A percentile compares a stretch with the other conserved stretches of the same genome.
phyloP scores from a whole-genome alignment of 2,329 filamentous ascomycete genomes.

The Tolypocladium inflatum region DNA sequence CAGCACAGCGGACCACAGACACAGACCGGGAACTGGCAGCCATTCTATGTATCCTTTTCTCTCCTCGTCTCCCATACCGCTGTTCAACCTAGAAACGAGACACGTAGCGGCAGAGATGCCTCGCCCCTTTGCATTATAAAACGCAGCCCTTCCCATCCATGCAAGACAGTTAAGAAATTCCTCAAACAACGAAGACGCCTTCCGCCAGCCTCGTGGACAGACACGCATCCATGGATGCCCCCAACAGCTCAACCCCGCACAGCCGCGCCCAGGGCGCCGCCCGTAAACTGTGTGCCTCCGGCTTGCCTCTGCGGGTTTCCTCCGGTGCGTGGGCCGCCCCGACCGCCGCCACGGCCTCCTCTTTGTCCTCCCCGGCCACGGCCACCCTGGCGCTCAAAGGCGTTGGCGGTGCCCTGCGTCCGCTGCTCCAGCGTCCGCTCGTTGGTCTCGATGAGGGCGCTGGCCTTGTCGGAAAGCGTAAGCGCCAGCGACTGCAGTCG shows the following conservation, averaged over 20 bases:
- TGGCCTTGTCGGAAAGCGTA: conserved; percentile 92
- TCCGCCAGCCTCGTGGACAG: conserved; percentile 1
- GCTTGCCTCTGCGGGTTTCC: conserved; percentile 56
- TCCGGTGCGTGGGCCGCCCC: conserved; percentile 49
- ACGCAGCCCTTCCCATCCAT: conserved; percentile 1
- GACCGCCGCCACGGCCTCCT: conserved; percentile 52
- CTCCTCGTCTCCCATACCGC: not conserved
- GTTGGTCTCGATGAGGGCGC: conserved; percentile 90
- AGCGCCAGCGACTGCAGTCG: conserved; percentile 91
- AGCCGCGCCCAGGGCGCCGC: conserved; percentile 64
- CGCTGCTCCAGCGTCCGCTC: conserved; percentile 95
- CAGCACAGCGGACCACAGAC: not conserved
- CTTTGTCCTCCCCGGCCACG: conserved; percentile 58
- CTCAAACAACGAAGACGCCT: conserved; percentile 5
- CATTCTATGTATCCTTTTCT: not conserved
- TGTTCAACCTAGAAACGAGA: not conserved
- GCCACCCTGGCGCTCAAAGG: conserved; percentile 87
- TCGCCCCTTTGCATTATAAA: not conserved
- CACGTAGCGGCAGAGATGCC: not conserved
- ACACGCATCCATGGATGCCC: conserved; percentile 1
- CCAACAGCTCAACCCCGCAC: conserved; percentile 42
- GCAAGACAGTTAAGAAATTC: not conserved
- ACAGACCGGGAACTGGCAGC: not conserved
- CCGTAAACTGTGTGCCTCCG: conserved; percentile 71
- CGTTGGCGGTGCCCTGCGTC: conserved; percentile 90